phyloP scores from a whole-genome alignment of 768 basidiomycete genomes.

The Mycena metata region DNA sequence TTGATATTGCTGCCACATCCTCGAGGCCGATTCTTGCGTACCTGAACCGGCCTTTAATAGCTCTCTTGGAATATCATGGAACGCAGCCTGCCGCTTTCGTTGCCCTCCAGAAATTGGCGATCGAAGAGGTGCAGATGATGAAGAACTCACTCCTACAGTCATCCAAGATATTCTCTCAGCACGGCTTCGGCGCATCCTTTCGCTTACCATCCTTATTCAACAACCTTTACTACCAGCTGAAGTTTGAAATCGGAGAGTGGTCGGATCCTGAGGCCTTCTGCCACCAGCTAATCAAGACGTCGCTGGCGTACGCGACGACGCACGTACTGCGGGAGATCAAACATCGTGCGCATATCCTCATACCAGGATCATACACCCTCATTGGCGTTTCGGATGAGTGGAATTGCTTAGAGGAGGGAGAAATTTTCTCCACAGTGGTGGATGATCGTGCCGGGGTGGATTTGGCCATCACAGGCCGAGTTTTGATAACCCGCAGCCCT shows the following conservation, averaged over 20 bases:
- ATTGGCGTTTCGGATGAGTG: constrained; percentile 68
- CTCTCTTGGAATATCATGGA: constrained; percentile 61
- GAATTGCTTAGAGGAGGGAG: constrained; percentile 58
- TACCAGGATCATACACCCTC: constrained; percentile 63
- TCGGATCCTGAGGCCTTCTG: constrained; percentile 38
- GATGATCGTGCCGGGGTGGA: constrained; percentile 48
- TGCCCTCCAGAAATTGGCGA: constrained; percentile 53
- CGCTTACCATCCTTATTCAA: constrained; percentile 58
- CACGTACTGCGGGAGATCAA: constrained; percentile 67
- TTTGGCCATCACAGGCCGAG: constrained; percentile 49
- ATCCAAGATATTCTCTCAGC: constrained; percentile 55
- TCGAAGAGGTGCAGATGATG: constrained; percentile 52
- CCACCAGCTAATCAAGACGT: constrained; percentile 53
- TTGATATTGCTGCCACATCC: constrained; percentile 65
- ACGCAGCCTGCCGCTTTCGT: constrained; percentile 51
- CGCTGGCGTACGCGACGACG: constrained; percentile 55
- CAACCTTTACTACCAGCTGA: constrained; percentile 49
- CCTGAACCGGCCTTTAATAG: constrained; percentile 63
- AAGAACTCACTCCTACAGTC: constrained; percentile 51
- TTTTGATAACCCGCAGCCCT: constrained; percentile 65
- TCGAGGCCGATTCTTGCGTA: constrained; percentile 57
- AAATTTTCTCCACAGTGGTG: constrained; percentile 60
- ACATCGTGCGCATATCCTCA: constrained; percentile 62
- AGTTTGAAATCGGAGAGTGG: constrained; percentile 44
- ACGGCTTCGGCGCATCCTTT: constrained; percentile 62